Percentiles rank a stretch among this genome's conserved stretches.
These are phyloP conservation scores for Penicillium riverlandense DNA, from an alignment of 495 filamentous ascomycete genomes.

Conservation along the genomic window DNA sequence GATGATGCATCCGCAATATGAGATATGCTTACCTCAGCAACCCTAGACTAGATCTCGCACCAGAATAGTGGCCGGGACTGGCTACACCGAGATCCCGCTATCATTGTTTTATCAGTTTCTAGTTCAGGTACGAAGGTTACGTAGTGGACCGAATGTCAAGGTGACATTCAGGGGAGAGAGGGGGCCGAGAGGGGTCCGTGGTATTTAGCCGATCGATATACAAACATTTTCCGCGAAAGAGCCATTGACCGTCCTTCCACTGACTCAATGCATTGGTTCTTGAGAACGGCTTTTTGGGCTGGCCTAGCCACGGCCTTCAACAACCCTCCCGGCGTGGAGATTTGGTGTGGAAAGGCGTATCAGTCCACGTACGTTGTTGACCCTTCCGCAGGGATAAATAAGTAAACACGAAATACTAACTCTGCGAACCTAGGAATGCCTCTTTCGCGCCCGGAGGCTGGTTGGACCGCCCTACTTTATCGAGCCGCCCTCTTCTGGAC, in stretches of 20 bases:
- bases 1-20: too few species aligned
- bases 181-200: constrained; percentile 4
- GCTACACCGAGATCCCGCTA: too few species aligned
- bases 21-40: too few species aligned
- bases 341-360: constrained; percentile 59
- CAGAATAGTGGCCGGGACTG: too few species aligned
- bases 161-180: constrained; percentile 11
- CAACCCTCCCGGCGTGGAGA: constrained; percentile 22
- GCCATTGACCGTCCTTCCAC: too few species aligned
- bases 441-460: constrained; percentile 57
- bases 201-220: too few species aligned
- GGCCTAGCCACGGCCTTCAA: constrained; percentile 14
- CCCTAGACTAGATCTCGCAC: too few species aligned
- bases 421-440: constrained; percentile 29
- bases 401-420: constrained; percentile 3
- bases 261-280: constrained; percentile 3
- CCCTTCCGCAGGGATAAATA: too few species aligned
- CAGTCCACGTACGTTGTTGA: constrained; percentile 25
- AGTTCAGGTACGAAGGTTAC: too few species aligned
- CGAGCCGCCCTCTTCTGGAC: constrained; percentile 42
- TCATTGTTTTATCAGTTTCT: too few species aligned
- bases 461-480: constrained; percentile 36
- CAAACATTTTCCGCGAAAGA: too few species aligned
- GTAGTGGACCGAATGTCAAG: not conserved
- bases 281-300: not conserved